These are phyloP conservation scores for Dactylellina haptotyla DNA, from an alignment of 2,329 filamentous ascomycete genomes.

Conservation along the genomic window DNA sequence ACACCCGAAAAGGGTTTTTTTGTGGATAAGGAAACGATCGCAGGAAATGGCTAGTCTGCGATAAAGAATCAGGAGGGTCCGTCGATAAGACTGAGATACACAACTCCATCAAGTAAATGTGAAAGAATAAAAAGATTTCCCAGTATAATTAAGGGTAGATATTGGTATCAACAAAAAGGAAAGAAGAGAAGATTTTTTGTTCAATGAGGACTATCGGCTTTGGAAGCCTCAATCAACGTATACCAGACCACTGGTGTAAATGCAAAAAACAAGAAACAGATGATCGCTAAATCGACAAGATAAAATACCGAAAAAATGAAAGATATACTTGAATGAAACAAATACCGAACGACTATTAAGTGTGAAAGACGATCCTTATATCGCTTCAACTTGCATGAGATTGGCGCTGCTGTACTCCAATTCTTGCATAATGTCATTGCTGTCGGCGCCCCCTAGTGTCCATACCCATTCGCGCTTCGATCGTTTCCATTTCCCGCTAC, in stretches of 20 bases:
- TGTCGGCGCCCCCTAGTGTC: slow-evolving; percentile 51
- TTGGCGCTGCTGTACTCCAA: slow-evolving; percentile 52
- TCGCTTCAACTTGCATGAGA: slow-evolving; percentile 52
- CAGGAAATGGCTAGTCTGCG: neutral
- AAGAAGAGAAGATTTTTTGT: slow-evolving; percentile 14
- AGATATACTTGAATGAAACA: slow-evolving; percentile 25
- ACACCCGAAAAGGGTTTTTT: slow-evolving; percentile 21
- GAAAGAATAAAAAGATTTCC: slow-evolving; percentile 19
- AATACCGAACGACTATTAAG: slow-evolving; percentile 24
- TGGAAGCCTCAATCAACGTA: slow-evolving; percentile 17
- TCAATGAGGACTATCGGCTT: slow-evolving; percentile 30
- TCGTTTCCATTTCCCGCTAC: slow-evolving; percentile 50
- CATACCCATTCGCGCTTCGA: slow-evolving; percentile 53
- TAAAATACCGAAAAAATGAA: slow-evolving; percentile 16
- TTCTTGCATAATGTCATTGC: slow-evolving; percentile 54
- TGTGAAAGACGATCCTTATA: slow-evolving; percentile 20
- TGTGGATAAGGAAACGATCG: neutral
- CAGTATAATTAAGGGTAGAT: slow-evolving; percentile 9
- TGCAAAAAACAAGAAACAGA: slow-evolving; percentile 43
- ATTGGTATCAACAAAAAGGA: slow-evolving; percentile 2
- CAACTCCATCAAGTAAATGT: slow-evolving; percentile 15
- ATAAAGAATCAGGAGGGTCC: slow-evolving; percentile 11
- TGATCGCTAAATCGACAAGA: slow-evolving; percentile 51
- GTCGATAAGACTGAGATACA: slow-evolving; percentile 19
- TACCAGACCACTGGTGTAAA: slow-evolving; percentile 52